phyloP scores from a whole-genome alignment of 139 green algal species.

The Haematococcus lacustris region DNA sequence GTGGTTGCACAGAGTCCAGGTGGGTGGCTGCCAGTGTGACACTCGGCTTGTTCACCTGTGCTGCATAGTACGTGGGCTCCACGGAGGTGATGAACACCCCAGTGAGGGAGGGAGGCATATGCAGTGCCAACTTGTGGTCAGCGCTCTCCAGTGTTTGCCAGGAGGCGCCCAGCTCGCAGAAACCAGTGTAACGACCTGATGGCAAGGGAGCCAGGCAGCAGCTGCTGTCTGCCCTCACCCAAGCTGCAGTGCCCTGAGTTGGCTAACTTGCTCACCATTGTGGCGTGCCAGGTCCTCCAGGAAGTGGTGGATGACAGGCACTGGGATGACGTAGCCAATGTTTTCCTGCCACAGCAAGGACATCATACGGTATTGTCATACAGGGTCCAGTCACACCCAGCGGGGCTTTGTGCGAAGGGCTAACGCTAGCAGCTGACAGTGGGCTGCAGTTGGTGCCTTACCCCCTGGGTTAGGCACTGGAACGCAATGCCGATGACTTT shows the following conservation, averaged over 20 bases:
- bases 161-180: constrained; percentile 67
- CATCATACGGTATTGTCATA: too few relatives aligned
- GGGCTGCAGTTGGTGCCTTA: too few relatives aligned
- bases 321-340: constrained; percentile 85
- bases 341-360: too few relatives aligned
- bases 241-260: too few relatives aligned
- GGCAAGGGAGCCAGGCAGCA: too few relatives aligned
- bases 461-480: constrained; percentile 51
- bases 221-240: too few relatives aligned
- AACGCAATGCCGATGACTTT: constrained; percentile 85
- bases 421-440: too few relatives aligned
- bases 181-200: constrained; percentile 45
- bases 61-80: constrained; percentile 30
- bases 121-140: constrained; percentile 48
- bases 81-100: constrained; percentile 38
- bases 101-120: constrained; percentile 38
- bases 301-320: constrained; percentile 89
- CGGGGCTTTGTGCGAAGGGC: too few relatives aligned
- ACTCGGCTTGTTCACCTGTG: constrained; percentile 9
- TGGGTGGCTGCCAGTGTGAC: background rate
- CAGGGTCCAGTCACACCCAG: too few relatives aligned
- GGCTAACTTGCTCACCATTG: too few relatives aligned
- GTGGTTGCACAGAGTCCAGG: background rate
- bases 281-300: constrained; percentile 71
- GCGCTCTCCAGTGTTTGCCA: constrained; percentile 87